These are phyloP conservation scores for Penicillium sumatraense DNA, from an alignment of 2,329 filamentous ascomycete genomes.

Conservation along the genomic window DNA sequence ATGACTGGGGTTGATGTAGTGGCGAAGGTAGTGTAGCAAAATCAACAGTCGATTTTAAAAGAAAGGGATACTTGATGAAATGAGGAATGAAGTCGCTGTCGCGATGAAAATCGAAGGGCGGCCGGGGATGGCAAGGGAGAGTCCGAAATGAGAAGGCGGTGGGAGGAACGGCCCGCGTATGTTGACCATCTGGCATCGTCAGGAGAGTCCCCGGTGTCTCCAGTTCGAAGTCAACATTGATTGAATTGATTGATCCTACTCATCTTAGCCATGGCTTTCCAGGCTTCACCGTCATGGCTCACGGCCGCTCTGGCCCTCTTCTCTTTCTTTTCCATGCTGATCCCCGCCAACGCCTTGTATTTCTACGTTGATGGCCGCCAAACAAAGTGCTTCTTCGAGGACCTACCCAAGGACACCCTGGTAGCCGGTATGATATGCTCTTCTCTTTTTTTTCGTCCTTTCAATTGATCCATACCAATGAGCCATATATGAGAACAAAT, in stretches of 20 bases:
- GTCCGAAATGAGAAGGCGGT: conserved; percentile 27
- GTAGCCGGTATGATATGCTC: conserved; percentile 71
- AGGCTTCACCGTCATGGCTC: conserved; percentile 44
- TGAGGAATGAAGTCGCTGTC: background rate
- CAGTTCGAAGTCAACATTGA: too few relatives aligned
- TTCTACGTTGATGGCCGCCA: conserved; percentile 88
- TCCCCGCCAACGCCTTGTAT: conserved; percentile 81
- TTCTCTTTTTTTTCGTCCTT: background rate
- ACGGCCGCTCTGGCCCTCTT: conserved; percentile 62
- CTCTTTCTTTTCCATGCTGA: conserved; percentile 64
- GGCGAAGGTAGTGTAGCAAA: background rate
- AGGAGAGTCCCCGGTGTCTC: conserved; percentile 15
- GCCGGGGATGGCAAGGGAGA: conserved; percentile 28
- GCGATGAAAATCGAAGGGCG: conserved; percentile 24
- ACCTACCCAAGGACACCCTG: conserved; percentile 94
- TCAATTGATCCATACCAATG: background rate
- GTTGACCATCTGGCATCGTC: conserved; percentile 6
- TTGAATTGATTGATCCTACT: conserved; percentile 16
- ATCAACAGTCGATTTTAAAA: background rate
- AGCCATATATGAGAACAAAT: background rate
- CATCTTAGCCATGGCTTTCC: conserved; percentile 38
- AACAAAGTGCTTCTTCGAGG: conserved; percentile 97
- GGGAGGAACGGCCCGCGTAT: conserved; percentile 10
- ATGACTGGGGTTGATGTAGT: background rate
- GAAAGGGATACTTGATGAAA: conserved; percentile 1